Evolutionary conservation across 495 filamentous ascomycete genomes (phyloP), one percentile per base, ranked within the genome.

Genomic region (Xylaria cubensis): DNA sequence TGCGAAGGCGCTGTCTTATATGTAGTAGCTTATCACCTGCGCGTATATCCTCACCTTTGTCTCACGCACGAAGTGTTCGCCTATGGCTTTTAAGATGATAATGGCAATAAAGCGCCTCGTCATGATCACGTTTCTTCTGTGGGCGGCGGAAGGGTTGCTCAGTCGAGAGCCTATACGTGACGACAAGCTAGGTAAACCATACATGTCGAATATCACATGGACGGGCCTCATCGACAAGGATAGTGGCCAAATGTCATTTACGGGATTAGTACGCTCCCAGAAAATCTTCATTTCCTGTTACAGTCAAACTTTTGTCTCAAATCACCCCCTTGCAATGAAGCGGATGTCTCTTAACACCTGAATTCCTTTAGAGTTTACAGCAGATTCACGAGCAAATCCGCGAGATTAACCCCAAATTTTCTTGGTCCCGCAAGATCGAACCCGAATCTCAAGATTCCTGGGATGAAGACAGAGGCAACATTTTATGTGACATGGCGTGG

Each of bases 341-440:
- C 34, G 55, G 7, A 15, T 36, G 17, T 36, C 2, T 42, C 9
- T 62, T 64, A 26, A 67, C 46, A 6, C 12, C 26, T 53, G 15
- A 66, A 36, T 61, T 44, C n/a, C 10, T 39, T 12, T 44, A 67
- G 64, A 24, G n/a, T 4, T 41, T 70, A 48, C 44, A 64, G 34
- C 68, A 70, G 21, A 70, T 70, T 46, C 58, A 64, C 34, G 44
- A 46, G 34, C 68, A 70, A 48, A 63, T 70, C 32, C 58, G 56
- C 68, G 34, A 64, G n/a, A 42, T 64, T 13, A 42, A 70, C 0
- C 58, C 68, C 7, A 32, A 41, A 19, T 70, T 70, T 32, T 51
- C 68, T 3, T 70, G 68, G 68, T 70, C 68, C 10, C 34, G 12
- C 17, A 9, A 32, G 8, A 24, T 10, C 55, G 56, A 64, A 15